These are phyloP conservation scores for Fraxinus albicans DNA, from an alignment of 305 asterid species.

Conservation along the genomic window DNA sequence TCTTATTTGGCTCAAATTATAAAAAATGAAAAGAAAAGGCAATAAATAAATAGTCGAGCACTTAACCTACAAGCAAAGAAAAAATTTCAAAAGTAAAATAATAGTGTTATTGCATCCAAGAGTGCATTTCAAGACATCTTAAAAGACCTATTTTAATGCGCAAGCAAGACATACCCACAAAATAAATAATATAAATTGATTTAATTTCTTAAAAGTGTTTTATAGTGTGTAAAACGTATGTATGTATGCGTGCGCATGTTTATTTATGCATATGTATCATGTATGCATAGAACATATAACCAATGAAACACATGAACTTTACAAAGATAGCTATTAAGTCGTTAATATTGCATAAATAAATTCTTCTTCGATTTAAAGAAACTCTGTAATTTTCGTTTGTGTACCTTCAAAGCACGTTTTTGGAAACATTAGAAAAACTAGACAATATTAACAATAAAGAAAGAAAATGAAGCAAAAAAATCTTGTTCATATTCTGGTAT, in stretches of 20 bases:
- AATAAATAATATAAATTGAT: neutral
- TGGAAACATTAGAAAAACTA: neutral
- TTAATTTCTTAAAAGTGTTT: neutral
- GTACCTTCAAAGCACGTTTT: neutral
- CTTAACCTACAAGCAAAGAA: neutral
- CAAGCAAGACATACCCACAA: conserved; percentile 16
- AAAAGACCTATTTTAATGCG: conserved; percentile 19
- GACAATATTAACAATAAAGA: neutral
- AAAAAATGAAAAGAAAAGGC: neutral
- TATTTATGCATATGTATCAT: neutral
- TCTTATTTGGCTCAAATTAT: neutral
- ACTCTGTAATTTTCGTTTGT: neutral
- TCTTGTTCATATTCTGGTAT: neutral
- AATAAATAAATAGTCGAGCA: neutral
- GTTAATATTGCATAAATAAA: neutral
- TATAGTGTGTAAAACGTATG: neutral
- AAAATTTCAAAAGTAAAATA: conserved; percentile 15
- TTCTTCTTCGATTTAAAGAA: neutral
- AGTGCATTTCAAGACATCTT: conserved; percentile 38
- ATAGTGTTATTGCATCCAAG: neutral
- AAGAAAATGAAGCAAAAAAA: neutral
- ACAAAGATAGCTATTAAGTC: neutral
- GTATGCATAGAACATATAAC: neutral
- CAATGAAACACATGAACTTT: neutral
- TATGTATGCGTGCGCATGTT: too few relatives aligned